Base-by-base conservation (phyloP, 2,329 filamentous ascomycete genomes). In the Chaetomiaceae sp. region DNA sequence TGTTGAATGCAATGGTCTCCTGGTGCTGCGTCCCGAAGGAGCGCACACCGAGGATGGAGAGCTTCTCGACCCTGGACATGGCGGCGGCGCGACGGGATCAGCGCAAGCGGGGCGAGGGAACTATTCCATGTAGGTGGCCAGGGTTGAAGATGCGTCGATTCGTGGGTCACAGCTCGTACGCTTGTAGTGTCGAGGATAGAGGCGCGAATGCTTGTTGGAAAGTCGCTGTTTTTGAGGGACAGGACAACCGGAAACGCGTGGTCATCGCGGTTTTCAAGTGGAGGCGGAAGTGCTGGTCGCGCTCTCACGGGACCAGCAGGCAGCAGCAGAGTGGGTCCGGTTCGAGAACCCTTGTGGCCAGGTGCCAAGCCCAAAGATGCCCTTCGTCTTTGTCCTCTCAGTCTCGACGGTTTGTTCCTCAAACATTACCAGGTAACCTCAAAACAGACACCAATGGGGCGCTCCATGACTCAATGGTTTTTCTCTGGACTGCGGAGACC, bases 31-130 rank as follows among this genome's bases (percentile, higher is more conserved):
- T 87, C 70, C 87, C 88, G 69, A 97, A 97, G 53, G 92, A 96
- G 63, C 92, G 89, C 62, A 82, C 72, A 61, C 91, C 92, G 67
- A 84, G 75, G 59, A 97, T 94, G 61, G 87, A 88, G 63, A 96
- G 82, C 68, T 91, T 95, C 67, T 96, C 89, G 64, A 97, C 91
- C 69, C 84, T 87, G 61, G 91, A 89, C 89, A 80, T 80, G 53
- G 49, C 47, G 56, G 40, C 38, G 42, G 12, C 19, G n/a, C 15
- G 29, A n/a, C 9, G 38, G 25, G 29, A 36, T 22, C 15, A 17
- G 29, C 29, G 38, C 33, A 8, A 31, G 3, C 19, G 27, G 27
- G 12, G 6, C 14, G 15, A 9, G 11, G 12, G 22, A 19, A 12
- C 7, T 37, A n/a, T 47, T 31, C 47, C 53, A 55, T 51, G 42